Evolutionary conservation across 169 alveolate species (phyloP), one percentile per base, ranked within the genome.

Genomic region (Plasmodium relictum): DNA sequence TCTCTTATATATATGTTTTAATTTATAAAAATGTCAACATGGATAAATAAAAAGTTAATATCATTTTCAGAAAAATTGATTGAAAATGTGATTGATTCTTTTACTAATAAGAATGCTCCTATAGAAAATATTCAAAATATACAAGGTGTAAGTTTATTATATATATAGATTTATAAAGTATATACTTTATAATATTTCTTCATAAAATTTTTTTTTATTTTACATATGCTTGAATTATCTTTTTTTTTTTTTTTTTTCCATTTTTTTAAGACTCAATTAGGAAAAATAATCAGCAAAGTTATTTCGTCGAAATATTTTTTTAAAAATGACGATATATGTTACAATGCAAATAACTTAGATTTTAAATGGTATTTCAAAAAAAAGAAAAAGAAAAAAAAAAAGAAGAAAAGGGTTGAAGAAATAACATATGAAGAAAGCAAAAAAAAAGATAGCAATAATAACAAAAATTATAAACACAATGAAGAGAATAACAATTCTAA

Each of bases 41-140:
- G 92, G 92, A 86, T 86, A 37, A 86, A 86, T 44, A 86, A 86
- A 86, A 86, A 86, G 74, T 73, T 86, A 31, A 58, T 86, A 61
- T 70, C 92, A 6, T 22, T 86, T 70, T 86, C 92, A 2, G 92
- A 86, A 63, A 86, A 71, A 44, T 87, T 86, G 3, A 86, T 86
- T 65, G 92, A 86, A 70, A 86, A 86, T 86, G 92, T 86, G 56
- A 86, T 86, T 7, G 92, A 86, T 18, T 86, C 92, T 9, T 54
- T 86, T 39, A 26, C 92, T 7, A 86, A 86, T 22, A 86, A 70
- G 45, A 86, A 69, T 31, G 31, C 88, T 1, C 87, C 74, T 44
- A 70, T 86, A 44, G 92, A 86, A 9, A 86, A 71, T 52, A 59
- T 86, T 20, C 88, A 86, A 65, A 86, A 86, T 48, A 70, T 86